Base-by-base conservation (phyloP, 2,329 filamentous ascomycete genomes). In the Epichloe uncinata region DNA sequence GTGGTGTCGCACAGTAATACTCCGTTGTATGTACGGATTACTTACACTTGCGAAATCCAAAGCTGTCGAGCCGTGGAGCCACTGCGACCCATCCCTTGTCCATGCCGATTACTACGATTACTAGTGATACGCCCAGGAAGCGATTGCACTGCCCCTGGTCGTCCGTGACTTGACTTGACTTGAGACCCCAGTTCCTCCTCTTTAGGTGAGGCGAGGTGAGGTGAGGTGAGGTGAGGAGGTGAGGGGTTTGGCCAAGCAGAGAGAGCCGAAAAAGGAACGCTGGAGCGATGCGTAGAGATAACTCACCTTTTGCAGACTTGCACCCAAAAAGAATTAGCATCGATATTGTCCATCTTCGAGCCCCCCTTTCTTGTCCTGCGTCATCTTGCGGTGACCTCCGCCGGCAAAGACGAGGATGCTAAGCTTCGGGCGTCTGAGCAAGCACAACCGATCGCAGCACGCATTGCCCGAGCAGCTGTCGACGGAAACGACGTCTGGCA, bases 391-490 rank as follows among this genome's bases (percentile, higher is more conserved):
- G 38, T 30, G n/a, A 35, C 34, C 15, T 42, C 30, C 34, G 22
- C 22, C 50, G 37, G 4, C 45, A 50, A 50, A 42, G 52, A 54
- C 49, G 55, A 65, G 56, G 54, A 78, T 78, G 75, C 73, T 70
- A 60, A 65, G 66, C 65, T 78, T 78, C 65, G 68, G 69, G 66
- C 74, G 74, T 61, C 66, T 77, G 63, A 70, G 72, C 62, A 77
- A 69, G 69, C 71, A 75, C 69, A 76, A 75, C 60, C 73, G 74
- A 59, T 76, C 76, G 63, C 76, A 78, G 67, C 74, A 76, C 61
- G 71, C 72, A 55, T 69, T 78, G 58, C 66, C 68, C 59, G 74
- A 75, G 61, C 63, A 66, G 58, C 65, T 66, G 61, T 57, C 65
- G 60, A 53, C 63, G 58, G 45, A 44, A 48, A 45, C 20, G 58